Conservation (phyloP, 1,284 basidiomycete genomes). For the Cyathus olla region DNA sequence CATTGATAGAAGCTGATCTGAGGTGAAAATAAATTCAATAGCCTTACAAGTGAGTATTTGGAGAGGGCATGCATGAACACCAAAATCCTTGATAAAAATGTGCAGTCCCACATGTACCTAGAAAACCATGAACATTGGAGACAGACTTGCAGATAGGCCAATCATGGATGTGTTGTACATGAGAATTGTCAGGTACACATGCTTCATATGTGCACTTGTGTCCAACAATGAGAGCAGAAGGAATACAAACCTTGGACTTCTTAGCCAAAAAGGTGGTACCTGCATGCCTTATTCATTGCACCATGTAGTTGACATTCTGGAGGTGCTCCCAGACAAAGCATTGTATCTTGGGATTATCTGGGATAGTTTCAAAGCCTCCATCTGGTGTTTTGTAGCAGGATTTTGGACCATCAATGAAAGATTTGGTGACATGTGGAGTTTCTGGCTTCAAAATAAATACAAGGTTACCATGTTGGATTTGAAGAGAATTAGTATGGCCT, state of each 20-base stretch:
- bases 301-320: no score
- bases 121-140: no score
- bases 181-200: no score
- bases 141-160: no score
- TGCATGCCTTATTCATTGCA: no score
- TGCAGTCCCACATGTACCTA: no score
- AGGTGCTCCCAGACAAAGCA: conserved; percentile 48
- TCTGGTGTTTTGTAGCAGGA: conserved; percentile 29
- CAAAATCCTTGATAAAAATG: no score
- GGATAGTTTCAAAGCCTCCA: conserved; percentile 32
- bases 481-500: conserved; percentile 46
- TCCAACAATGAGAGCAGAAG: conserved; percentile 18
- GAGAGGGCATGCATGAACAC: conserved; percentile 22
- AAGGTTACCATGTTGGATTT: conserved; percentile 39
- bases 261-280: conserved; percentile 23
- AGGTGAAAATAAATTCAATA: conserved; percentile 33
- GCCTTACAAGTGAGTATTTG: conserved; percentile 25
- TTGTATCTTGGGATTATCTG: conserved; percentile 39
- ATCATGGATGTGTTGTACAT: no score
- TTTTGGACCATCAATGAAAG: conserved; percentile 44
- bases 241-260: conserved; percentile 29
- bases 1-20: conserved; percentile 29
- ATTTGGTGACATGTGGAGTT: conserved; percentile 29
- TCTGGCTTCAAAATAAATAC: conserved; percentile 42
- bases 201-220: conserved; percentile 26